Conservation (phyloP, 2,329 filamentous ascomycete genomes). For the Phyllachora maydis region DNA sequence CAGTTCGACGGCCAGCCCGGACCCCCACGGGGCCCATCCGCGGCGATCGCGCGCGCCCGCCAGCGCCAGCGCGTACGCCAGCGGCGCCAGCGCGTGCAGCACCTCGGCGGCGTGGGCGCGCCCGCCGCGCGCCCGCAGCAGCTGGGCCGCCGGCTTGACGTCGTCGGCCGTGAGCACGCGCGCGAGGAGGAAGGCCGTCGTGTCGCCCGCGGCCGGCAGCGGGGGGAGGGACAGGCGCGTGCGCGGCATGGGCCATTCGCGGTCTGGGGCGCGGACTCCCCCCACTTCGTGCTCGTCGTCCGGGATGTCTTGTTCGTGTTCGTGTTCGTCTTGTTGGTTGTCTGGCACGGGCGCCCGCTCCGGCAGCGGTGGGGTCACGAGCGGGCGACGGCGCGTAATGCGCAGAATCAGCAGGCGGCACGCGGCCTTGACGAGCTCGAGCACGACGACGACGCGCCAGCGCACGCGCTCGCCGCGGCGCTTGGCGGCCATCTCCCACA, state of each 20-base stretch:
- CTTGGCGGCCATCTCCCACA: conserved; percentile 97
- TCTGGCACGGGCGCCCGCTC: conserved; percentile 63
- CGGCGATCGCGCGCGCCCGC: conserved; percentile 42
- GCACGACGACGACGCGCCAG: conserved; percentile 70
- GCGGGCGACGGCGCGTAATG: conserved; percentile 62
- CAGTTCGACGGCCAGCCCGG: conserved; percentile 71
- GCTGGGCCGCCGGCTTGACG: conserved; percentile 73
- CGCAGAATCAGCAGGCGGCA: conserved; percentile 65
- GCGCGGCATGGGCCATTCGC: conserved; percentile 79
- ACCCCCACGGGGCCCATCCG: conserved; percentile 75
- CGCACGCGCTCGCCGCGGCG: conserved; percentile 59
- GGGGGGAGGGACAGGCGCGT: conserved; percentile 73
- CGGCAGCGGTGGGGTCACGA: conserved; percentile 68
- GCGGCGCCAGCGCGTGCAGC: conserved; percentile 76
- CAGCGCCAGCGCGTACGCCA: conserved; percentile 71
- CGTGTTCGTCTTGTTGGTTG: too few species aligned
- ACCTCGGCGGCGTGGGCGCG: conserved; percentile 59
- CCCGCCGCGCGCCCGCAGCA: conserved; percentile 69
- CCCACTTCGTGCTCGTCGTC: conserved; percentile 13
- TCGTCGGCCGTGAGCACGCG: conserved; percentile 91
- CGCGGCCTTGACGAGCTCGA: conserved; percentile 73
- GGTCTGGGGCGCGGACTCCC: conserved; percentile 4
- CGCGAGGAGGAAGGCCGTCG: conserved; percentile 69
- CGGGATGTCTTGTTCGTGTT: conserved; percentile 25
- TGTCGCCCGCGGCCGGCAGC: conserved; percentile 62